Conservation (phyloP, 179 eudicot species). For the Amaranthus tricolor region DNA sequence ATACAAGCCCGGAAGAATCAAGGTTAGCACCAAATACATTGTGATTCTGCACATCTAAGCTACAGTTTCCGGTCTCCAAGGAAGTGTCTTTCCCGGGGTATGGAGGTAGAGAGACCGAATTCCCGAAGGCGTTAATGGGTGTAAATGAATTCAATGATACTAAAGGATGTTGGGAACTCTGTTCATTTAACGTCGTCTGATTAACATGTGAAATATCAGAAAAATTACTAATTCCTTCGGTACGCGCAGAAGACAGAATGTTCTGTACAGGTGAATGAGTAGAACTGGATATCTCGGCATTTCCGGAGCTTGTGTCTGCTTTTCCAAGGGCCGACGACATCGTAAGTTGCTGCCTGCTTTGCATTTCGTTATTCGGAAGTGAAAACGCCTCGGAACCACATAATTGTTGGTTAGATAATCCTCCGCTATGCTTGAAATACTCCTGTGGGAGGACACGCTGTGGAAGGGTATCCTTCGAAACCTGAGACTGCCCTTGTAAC, state of each 20-base stretch:
- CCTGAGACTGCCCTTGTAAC: conserved; percentile 62
- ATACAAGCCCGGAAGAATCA: conserved; percentile 76
- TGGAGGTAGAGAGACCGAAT: conserved; percentile 62
- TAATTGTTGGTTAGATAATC: conserved; percentile 41
- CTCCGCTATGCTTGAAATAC: conserved; percentile 45
- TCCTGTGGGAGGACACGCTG: conserved; percentile 40
- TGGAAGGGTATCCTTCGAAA: conserved; percentile 40
- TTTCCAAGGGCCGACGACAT: conserved; percentile 54
- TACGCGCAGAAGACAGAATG: conserved; percentile 54
- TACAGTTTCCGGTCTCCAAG: conserved; percentile 52
- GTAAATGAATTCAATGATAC: conserved; percentile 50
- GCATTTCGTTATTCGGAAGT: conserved; percentile 50
- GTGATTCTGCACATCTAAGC: conserved; percentile 67
- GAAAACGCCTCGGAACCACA: conserved; percentile 54
- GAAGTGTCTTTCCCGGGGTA: conserved; percentile 67
- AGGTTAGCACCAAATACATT: conserved; percentile 61
- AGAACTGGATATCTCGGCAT: conserved; percentile 39
- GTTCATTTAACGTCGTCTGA: conserved; percentile 52
- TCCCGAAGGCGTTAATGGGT: conserved; percentile 48
- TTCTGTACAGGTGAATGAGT: conserved; percentile 52
- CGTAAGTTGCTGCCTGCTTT: conserved; percentile 54
- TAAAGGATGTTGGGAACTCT: conserved; percentile 61
- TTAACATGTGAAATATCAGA: conserved; percentile 52
- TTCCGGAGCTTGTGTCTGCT: conserved; percentile 37
- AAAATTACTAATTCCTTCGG: conserved; percentile 62